A percentile compares a stretch with the other conserved stretches of the same genome.
Conservation (phyloP, 2,329 filamentous ascomycete genomes). For the Colletotrichum australisinense region DNA sequence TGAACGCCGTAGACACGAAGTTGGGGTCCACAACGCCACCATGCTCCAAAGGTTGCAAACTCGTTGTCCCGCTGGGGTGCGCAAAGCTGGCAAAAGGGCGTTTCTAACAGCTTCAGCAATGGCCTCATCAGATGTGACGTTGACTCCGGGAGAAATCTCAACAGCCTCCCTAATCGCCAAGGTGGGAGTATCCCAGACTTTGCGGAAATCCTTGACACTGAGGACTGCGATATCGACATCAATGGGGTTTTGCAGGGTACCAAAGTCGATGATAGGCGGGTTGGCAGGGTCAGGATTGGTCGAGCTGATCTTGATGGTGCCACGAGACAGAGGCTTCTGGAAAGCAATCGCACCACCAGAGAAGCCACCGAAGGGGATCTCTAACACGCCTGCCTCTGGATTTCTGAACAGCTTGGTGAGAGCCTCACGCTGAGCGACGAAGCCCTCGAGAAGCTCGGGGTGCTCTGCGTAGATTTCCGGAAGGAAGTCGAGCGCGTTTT, state of each 20-base stretch:
- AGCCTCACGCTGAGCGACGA: constrained; percentile 47
- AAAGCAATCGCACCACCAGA: constrained; percentile 44
- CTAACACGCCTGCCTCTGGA: constrained; percentile 39
- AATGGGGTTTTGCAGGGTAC: constrained; percentile 49
- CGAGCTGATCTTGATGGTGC: constrained; percentile 51
- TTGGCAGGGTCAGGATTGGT: constrained; percentile 43
- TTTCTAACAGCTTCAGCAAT: constrained; percentile 12
- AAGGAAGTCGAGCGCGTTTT: constrained; percentile 48
- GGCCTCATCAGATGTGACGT: constrained; percentile 15
- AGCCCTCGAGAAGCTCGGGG: constrained; percentile 51
- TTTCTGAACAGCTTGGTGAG: constrained; percentile 44
- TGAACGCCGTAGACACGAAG: constrained; percentile 45
- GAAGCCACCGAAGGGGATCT: constrained; percentile 47
- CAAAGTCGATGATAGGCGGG: constrained; percentile 51
- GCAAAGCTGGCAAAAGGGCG: constrained; percentile 2
- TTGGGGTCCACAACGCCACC: constrained; percentile 46
- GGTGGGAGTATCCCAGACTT: constrained; percentile 38
- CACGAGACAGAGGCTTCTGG: constrained; percentile 52
- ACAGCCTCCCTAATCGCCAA: background rate
- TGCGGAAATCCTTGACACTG: constrained; percentile 47
- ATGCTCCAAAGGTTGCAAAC: constrained; percentile 57
- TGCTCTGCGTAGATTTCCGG: constrained; percentile 41
- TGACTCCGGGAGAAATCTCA: constrained; percentile 22
- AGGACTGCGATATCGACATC: constrained; percentile 46
- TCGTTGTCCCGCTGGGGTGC: constrained; percentile 60